Base-by-base conservation (phyloP, 306 rosid species). In the Gastrolobium bilobum region DNA sequence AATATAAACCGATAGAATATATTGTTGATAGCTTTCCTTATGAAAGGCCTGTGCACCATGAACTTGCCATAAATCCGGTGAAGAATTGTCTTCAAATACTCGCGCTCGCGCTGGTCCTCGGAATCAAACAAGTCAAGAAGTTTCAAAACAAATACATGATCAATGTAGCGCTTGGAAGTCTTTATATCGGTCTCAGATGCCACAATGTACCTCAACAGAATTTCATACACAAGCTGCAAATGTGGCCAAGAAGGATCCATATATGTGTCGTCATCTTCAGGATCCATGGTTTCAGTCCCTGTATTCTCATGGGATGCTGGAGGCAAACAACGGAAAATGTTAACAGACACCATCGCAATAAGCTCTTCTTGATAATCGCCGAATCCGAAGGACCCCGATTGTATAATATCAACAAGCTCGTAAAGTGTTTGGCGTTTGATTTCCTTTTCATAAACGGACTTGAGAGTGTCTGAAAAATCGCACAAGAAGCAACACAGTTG, bases 31-130 rank as follows among this genome's bases (percentile, higher is more conserved):
- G 90, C 88, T n/a, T 81, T 92, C 75, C 94, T 76, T n/a, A 92
- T 86, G 63, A 85, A 85, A 4, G 97, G 97, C 68, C 97, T 81
- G 9, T 76, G 94, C 57, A 86, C 89, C 93, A 92, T 92, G 80
- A 88, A 92, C 60, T 92, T 92, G 9, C 94, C 91, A 48, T 92
- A 92, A 37, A 90, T 82, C 0, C 93, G 77, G 42, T 92, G 97
- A 46, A 92, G 84, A 68, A 90, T 85, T 1, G 88, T 79, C 60
- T 90, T 92, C 79, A 92, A 50, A 73, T 76, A 89, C 85, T 87
- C 93, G 1, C 97, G 87, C 82, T 92, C 97, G 0, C 93, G 83
- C 1, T 78, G 88, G 78, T 92, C 95, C 88, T 90, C 92, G 0
- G 95, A 92, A 63, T 92, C 97, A 7, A 92, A 92, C 83, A 90